Evolutionary conservation across 306 rosid species (phyloP), one percentile per base, ranked within the genome.

Genomic region (Malus orientalis): DNA sequence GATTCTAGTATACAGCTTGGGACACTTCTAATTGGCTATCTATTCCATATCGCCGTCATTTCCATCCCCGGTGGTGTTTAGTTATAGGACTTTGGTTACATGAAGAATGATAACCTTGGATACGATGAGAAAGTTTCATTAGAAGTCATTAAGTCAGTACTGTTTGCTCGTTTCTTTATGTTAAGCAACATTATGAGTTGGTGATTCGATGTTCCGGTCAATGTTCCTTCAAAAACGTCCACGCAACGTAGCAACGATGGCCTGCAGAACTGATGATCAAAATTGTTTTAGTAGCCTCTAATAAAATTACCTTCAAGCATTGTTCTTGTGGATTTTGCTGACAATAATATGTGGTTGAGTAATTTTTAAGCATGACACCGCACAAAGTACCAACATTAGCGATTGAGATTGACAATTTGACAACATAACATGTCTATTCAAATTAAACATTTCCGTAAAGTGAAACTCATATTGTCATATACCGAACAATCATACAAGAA

Each of bases 1-100:
- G 99, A 79, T 81, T 83, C 86, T 96, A 73, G 89, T 89, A 68
- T 92, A 92, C 96, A 92, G 99, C 89, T 85, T 96, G 91, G 97
- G 83, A 69, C 99, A 91, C 86, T 96, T 96, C 86, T 96, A 90
- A 91, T 84, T 61, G 82, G 81, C 85, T 15, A 73, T 73, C 60
- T 42, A 78, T 78, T 76, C 59, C 70, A 84, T 66, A 66, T 81
- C 70, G 73, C 85, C 38, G 40, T 69, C 79, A 58, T 83, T 74
- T 83, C 69, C 73, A 47, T 45, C 74, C 81, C 59, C 49, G 62
- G 76, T 44, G 81, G 30, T 33, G 59, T 66, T 68, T 54, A 78
- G 36, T 55, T 74, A 33, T 76, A 73, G 72, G 67, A 74, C 67
- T 78, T 51, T 76, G 87, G 74, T 70, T 77, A 57, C 72, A 38